Percentiles rank a stretch among this genome's conserved stretches.
These are phyloP conservation scores for Melaleuca quinquenervia DNA, from an alignment of 345 rosid species.

Conservation along the genomic window DNA sequence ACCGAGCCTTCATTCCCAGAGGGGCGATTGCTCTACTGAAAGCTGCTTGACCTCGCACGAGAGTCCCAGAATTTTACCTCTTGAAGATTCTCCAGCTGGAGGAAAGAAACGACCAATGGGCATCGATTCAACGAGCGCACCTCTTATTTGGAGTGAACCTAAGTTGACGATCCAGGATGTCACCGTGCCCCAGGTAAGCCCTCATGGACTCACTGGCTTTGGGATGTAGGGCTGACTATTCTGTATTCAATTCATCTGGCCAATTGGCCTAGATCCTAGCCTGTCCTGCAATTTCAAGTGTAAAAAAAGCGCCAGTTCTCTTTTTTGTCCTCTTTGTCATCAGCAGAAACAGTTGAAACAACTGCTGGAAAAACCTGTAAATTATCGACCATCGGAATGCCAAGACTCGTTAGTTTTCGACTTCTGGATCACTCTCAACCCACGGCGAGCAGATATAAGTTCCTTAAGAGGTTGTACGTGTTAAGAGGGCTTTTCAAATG, in stretches of 20 bases:
- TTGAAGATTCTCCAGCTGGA: conserved; percentile 34
- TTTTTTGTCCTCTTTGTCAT: neutral
- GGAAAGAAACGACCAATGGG: conserved; percentile 30
- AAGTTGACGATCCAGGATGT: conserved; percentile 19
- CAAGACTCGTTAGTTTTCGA: neutral
- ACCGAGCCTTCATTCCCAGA: conserved; percentile 31
- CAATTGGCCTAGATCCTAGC: neutral
- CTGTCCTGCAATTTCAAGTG: conserved; percentile 9
- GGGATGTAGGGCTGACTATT: conserved; percentile 14
- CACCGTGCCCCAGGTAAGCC: conserved; percentile 9
- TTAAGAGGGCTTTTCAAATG: neutral
- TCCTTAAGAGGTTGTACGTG: neutral
- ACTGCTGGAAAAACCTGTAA: conserved; percentile 4
- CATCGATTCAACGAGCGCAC: conserved; percentile 21
- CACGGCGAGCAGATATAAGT: neutral
- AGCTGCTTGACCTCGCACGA: conserved; percentile 62
- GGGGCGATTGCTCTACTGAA: conserved; percentile 53
- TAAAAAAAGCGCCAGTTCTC: conserved; percentile 5
- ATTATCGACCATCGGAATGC: neutral
- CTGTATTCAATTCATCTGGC: neutral
- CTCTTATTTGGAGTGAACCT: conserved; percentile 30
- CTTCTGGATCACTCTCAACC: neutral
- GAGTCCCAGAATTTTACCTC: conserved; percentile 32
- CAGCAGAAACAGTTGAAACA: neutral
- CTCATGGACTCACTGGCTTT: conserved; percentile 23